Evolutionary conservation across 164 flowering plant species (phyloP).

Genomic region (Annona cherimola): DNA sequence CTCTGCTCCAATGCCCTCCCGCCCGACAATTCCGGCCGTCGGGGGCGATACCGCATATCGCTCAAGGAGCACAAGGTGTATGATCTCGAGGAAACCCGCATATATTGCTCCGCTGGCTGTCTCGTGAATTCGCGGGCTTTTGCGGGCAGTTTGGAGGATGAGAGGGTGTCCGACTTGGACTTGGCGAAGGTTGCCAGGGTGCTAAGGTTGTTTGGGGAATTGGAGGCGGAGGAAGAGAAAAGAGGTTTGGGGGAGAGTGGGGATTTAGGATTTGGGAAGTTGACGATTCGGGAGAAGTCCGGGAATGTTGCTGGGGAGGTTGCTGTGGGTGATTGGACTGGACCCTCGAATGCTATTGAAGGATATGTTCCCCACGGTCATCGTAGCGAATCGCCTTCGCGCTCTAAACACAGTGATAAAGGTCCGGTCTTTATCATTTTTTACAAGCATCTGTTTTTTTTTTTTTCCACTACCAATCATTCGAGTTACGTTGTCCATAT

Average conservation of each 20-base stretch:
- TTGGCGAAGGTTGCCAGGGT: slow-evolving; percentile 37
- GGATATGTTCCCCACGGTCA: slow-evolving; percentile 76
- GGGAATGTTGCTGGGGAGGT: slow-evolving; percentile 41
- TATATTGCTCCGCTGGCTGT: slow-evolving; percentile 66
- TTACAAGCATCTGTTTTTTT: neutral
- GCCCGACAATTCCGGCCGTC: slow-evolving; percentile 25
- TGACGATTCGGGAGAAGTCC: slow-evolving; percentile 61
- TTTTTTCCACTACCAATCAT: neutral
- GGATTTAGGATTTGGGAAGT: slow-evolving; percentile 36
- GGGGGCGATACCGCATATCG: slow-evolving; percentile 66
- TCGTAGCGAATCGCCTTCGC: slow-evolving; percentile 7
- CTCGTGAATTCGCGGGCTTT: slow-evolving; percentile 57
- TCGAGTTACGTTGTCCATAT: neutral
- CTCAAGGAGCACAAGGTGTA: slow-evolving; percentile 80
- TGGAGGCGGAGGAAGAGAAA: slow-evolving; percentile 25
- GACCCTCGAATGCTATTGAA: slow-evolving; percentile 86
- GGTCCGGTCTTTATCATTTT: slow-evolving; percentile 25
- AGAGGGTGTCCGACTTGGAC: slow-evolving; percentile 35
- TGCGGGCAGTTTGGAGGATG: slow-evolving; percentile 40
- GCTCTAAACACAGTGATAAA: slow-evolving; percentile 17
- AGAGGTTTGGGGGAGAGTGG: slow-evolving; percentile 25
- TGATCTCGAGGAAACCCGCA: slow-evolving; percentile 60
- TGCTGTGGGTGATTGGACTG: slow-evolving; percentile 56
- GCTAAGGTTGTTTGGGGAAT: slow-evolving; percentile 47
- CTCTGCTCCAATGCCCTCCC: slow-evolving; percentile 58